These are phyloP conservation scores for Kluyveromyces dobzhanskii DNA, from an alignment of 805 yeast genomes.

Conservation along the genomic window DNA sequence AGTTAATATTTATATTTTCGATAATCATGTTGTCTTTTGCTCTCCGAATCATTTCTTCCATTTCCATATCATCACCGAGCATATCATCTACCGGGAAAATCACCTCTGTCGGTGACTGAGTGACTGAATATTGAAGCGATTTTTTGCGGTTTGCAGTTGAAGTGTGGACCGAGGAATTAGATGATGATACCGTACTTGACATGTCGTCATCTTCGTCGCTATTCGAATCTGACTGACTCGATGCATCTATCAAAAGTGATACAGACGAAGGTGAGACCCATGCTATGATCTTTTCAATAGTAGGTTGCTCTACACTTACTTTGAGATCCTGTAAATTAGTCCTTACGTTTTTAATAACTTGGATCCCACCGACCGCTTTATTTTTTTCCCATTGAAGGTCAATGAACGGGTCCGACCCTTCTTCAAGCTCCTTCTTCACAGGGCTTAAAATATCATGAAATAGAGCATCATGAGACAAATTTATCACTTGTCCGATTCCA, in stretches of 20 bases:
- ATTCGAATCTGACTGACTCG: constrained; percentile 9
- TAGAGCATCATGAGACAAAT: constrained; percentile 45
- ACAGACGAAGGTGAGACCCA: constrained; percentile 62
- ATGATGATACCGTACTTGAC: background rate
- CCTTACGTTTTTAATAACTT: constrained; percentile 61
- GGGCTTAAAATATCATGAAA: constrained; percentile 70
- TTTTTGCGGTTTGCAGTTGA: background rate
- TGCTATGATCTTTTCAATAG: constrained; percentile 52
- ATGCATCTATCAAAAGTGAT: constrained; percentile 11
- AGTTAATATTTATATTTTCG: constrained; percentile 43
- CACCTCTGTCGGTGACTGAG: background rate
- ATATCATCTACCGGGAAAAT: constrained; percentile 2
- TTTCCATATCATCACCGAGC: constrained; percentile 6
- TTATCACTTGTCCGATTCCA: constrained; percentile 58
- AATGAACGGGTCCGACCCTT: constrained; percentile 30
- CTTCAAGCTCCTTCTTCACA: constrained; percentile 17
- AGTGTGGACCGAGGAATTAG: background rate
- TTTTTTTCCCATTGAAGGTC: constrained; percentile 67
- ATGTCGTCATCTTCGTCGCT: constrained; percentile 9
- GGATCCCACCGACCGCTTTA: constrained; percentile 83
- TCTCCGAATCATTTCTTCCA: constrained; percentile 56
- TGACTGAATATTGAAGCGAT: constrained; percentile 5
- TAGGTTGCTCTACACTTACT: constrained; percentile 62
- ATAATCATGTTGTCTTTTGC: constrained; percentile 69
- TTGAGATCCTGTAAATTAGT: constrained; percentile 57